Base-by-base conservation (phyloP, 805 yeast genomes). In the Lachancea nothofagi region DNA sequence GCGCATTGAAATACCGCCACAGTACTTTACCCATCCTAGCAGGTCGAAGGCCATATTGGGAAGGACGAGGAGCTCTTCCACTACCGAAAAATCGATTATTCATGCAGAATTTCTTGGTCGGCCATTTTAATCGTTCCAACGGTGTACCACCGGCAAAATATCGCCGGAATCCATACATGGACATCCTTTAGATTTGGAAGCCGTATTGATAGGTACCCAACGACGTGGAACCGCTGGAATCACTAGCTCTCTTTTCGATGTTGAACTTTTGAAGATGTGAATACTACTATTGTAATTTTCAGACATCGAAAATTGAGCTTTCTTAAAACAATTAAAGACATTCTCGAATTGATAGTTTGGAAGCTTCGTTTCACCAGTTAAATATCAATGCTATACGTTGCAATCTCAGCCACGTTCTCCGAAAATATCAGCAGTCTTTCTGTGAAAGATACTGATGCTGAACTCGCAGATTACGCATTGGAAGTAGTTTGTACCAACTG, bases 381-480 rank as follows among this genome's bases (percentile, higher is more conserved):
- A 30, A 30, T 3, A 17, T 12, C 27, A 18, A 61, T 61, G 66
- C 42, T 62, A 9, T 62, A 51, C 38, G 31, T 58, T 20, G 39
- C 48, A 14, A 46, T 53, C 7, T 33, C 48, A 14, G 65, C 62
- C 7, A 47, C 47, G 3, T 36, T 60, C 15, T 54, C 63, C 29
- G 67, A 69, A 14, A 77, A 76, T 43, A 78, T 83, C 26, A 71
- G 74, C 10, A 71, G 67, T 26, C 56, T 86, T 4, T 63, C 64
- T 33, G 83, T 90, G 3, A 60, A 68, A 2, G 96, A 90, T 53
- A 60, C 77, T 0, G 66, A 71, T 2, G 68, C 65, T 8, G 49
- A 63, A 1, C 90, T 93, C 0, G 87, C 78, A 51, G 87, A 82
- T 48, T 90, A 81, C 61, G 72, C 82, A 1, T 86, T 90, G 64